phyloP scores from a whole-genome alignment of 2,329 filamentous ascomycete species.

The Lasiodiplodia sp. region DNA sequence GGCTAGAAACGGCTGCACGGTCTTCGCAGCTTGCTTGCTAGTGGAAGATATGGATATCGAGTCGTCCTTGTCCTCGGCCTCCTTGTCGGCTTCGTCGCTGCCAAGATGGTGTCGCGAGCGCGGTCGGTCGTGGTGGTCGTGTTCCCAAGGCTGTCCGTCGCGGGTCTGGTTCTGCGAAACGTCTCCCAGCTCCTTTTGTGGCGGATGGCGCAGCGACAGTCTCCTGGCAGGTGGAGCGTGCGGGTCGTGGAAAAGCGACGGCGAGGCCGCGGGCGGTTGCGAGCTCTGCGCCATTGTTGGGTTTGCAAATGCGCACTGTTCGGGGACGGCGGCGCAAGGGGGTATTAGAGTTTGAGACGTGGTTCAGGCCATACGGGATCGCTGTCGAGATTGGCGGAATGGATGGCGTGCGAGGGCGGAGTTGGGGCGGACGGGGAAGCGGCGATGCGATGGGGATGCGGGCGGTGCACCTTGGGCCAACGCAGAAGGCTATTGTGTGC shows the following conservation, averaged over 20 bases:
- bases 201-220: constrained; percentile 29
- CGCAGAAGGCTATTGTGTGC: constrained; percentile 18
- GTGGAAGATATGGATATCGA: constrained; percentile 52
- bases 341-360: constrained; percentile 26
- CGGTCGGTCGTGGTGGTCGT: constrained; percentile 40
- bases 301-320: neutral
- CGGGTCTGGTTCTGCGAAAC: constrained; percentile 2
- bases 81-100: constrained; percentile 32
- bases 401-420: constrained; percentile 28
- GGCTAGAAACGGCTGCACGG: constrained; percentile 85
- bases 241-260: constrained; percentile 30
- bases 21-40: constrained; percentile 74
- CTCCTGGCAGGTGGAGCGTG: constrained; percentile 26
- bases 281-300: constrained; percentile 27
- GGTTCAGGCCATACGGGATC: constrained; percentile 25
- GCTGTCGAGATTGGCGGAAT: constrained; percentile 26
- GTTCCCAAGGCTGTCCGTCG: neutral
- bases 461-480: constrained; percentile 6
- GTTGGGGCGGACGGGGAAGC: neutral
- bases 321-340: constrained; percentile 15
- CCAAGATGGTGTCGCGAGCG: constrained; percentile 42
- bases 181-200: constrained; percentile 19
- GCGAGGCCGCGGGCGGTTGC: constrained; percentile 21
- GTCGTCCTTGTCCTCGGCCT: constrained; percentile 40
- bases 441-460: constrained; percentile 1